Evolutionary conservation across 2,329 filamentous ascomycete species (phyloP), one percentile per base, ranked within the genome.

Genomic region (Trichoderma endophyticum): DNA sequence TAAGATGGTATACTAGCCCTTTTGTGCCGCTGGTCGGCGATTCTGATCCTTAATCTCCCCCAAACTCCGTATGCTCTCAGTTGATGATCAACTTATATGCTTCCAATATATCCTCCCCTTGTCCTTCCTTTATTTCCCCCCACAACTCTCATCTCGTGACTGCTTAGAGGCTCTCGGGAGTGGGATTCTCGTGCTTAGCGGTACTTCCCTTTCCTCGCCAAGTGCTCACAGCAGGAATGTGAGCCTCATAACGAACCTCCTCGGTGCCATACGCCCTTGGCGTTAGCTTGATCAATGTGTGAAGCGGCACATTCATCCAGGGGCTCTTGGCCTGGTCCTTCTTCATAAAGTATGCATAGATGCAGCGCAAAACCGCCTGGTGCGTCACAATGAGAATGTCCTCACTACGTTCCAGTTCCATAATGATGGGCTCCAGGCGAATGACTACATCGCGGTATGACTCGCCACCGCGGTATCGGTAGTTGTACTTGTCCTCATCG

Each of bases 401-500:
- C 82, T 98, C 96, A 76, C 92, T 94, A 74, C 96, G 90, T 82
- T 99, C 96, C 67, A 99, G 87, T 81, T 99, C 96, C 96, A 99
- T 99, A 83, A 99, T 99, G 83, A 99, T 99, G 74, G 96, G 96
- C 80, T 99, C 96, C 0, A 99, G 90, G 1, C 96, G 94, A 78
- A 98, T 98, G 54, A 99, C 96, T 1, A 99, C 95, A 79, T 99
- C 96, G 71, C 95, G 93, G 82, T 99, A 91, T 73, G 93, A 97
- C 84, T 99, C 96, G 69, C 96, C 96, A 74, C 96, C 96, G 6
- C 96, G 92, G 83, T 99, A 99, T 71, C 96, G 94, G 84, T 99
- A 99, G 85, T 99, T 98, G 89, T 98, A 98, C 83, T 99, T 99
- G 86, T 99, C 96, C 76, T 97, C 94, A 81, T 99, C 96, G 74